Evolutionary conservation across 1,139 yeast genomes (phyloP).

Genomic region (Kodamaea ohmeri): DNA sequence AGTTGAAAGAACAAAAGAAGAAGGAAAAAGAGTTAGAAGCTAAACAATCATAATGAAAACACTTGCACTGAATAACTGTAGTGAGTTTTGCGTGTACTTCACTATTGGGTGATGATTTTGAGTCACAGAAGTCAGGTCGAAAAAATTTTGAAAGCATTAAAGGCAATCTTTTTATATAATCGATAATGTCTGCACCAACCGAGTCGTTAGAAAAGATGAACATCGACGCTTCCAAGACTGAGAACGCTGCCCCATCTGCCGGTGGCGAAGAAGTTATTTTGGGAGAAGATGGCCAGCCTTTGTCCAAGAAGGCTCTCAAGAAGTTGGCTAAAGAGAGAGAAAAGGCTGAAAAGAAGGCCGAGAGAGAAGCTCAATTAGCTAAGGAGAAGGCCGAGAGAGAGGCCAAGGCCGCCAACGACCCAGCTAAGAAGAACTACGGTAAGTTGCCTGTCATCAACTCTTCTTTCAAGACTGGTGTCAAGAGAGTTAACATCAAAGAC

Average conservation of each 20-base stretch:
- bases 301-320: slow-evolving; percentile 92
- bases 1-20: slow-evolving; percentile 22
- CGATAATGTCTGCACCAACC: slow-evolving; percentile 32
- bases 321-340: slow-evolving; percentile 91
- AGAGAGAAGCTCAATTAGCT: slow-evolving; percentile 85
- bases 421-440: slow-evolving; percentile 87
- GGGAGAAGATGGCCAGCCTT: slow-evolving; percentile 88
- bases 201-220: slow-evolving; percentile 36
- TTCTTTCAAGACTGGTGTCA: slow-evolving; percentile 53
- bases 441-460: slow-evolving; percentile 86
- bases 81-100: background rate
- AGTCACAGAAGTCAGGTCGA: slow-evolving; percentile 2
- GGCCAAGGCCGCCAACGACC: slow-evolving; percentile 77
- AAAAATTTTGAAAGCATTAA: slow-evolving; percentile 7
- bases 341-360: slow-evolving; percentile 90
- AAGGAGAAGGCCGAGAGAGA: slow-evolving; percentile 82
- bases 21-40: slow-evolving; percentile 5
- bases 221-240: slow-evolving; percentile 21
- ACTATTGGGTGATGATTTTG: background rate
- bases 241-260: slow-evolving; percentile 17
- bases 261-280: slow-evolving; percentile 38
- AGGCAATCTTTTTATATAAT: no score
- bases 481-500: slow-evolving; percentile 55
- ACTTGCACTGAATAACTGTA: no score
- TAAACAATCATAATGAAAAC: background rate